phyloP scores from a whole-genome alignment of 139 green algal genomes.

The Pedinophyceae sp. region DNA sequence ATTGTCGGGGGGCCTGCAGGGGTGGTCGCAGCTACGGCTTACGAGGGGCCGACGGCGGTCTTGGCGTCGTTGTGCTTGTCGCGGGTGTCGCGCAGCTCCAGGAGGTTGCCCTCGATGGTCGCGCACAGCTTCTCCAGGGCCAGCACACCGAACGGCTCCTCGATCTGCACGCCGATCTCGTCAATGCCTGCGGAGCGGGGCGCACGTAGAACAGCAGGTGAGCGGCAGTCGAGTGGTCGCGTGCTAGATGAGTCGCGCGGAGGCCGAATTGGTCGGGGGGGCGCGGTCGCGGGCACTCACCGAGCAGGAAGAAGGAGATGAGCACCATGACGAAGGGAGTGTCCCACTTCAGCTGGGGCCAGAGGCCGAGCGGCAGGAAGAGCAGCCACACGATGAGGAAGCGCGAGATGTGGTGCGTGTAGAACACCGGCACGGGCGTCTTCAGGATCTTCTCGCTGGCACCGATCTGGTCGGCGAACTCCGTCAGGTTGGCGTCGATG shows the following conservation, averaged over 20 bases:
- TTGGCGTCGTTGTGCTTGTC: no score
- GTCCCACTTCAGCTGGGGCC: background rate
- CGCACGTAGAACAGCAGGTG: no score
- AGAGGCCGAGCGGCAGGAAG: background rate
- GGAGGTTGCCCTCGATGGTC: background rate
- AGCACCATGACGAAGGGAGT: background rate
- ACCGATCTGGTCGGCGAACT: background rate
- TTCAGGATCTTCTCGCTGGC: background rate
- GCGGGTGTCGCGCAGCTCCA: background rate
- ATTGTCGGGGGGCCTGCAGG: no score
- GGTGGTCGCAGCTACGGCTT: no score
- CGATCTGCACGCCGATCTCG: background rate
- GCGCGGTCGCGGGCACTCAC: no score
- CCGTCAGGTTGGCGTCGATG: background rate
- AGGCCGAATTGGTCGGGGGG: no score
- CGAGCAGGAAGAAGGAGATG: background rate
- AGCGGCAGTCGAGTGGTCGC: no score
- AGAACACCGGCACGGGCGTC: background rate
- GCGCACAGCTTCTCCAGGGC: background rate
- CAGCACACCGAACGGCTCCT: background rate
- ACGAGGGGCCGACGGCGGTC: no score
- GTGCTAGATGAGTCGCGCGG: no score
- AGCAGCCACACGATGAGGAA: background rate
- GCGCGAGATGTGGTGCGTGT: background rate
- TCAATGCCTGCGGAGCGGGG: no score